Base-by-base conservation (phyloP, 1,284 basidiomycete species). In the Apiotrichum gamsii region DNA sequence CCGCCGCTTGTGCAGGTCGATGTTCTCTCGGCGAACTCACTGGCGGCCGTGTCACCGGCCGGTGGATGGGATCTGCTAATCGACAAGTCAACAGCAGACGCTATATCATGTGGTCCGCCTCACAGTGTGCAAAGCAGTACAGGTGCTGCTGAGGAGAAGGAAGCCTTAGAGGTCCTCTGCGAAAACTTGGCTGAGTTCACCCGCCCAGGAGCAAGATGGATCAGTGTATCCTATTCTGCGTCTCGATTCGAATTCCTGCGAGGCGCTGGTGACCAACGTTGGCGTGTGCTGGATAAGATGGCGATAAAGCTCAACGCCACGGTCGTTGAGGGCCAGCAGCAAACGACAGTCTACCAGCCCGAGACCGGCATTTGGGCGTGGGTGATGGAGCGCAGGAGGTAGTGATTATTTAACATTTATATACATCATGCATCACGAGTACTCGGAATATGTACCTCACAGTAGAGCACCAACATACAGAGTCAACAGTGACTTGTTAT, bases 1-100 rank as follows among this genome's bases (percentile, higher is more conserved):
- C 32, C 9, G n/a, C 53, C 42, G 14, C 36, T 51, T 5, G 14
- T 49, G 11, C 29, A 46, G 10, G 28, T 52, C 21, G 41, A 52
- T 31, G 45, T 50, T 21, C 43, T 53, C 2, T 39, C 40, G 8
- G 16, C 32, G 5, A 18, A 9, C 2, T 36, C 37, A 1, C 21
- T 56, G 8, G n/a, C 30, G 13, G 24, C 14, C 8, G 18, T 10
- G 3, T 16, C 30, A 5, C 52, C 55, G 8, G 16, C 38, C 2
- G 44, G 32, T 10, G 53, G 56, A 15, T 70, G 61, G 58, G 60
- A 68, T 39, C 20, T 69, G 8, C 8, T 69, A 0, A 29, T 69
- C 23, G 69, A 71, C 49, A 71, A 71, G 45, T 69, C 66, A 0
- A 69, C 69, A 0, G 62, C 63, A 1, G 69, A 71, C 43, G 69